Base-by-base conservation (phyloP, 306 rosid genomes). In the Fragaria ananassa region DNA sequence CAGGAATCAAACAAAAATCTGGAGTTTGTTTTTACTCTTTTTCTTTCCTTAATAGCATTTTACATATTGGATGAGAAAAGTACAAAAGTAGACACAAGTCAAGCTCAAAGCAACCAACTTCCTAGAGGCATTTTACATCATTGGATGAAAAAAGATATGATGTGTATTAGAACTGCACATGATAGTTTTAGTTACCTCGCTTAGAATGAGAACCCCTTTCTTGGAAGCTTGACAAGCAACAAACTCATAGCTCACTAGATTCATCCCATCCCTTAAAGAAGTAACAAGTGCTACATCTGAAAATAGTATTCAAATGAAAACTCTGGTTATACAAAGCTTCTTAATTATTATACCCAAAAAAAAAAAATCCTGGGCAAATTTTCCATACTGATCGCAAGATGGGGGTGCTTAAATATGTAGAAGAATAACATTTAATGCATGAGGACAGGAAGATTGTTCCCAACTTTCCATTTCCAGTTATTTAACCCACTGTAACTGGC, bases 221-320 rank as follows among this genome's bases (percentile, higher is more conserved):
- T 90, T 92, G 79, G 91, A 87, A 75, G 91, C 97, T 89, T 95
- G 97, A 74, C 98, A 95, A 4, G 97, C 96, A 62, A 95, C 97
- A 82, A 84, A 92, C 87, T 95, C 98, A 74, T 95, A 95, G 85
- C 98, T 95, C 78, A 92, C 98, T 74, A 95, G 98, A 84, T 95
- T 95, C 98, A 95, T 92, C 80, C 98, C 98, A 76, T 95, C 98
- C 85, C 98, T 95, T 72, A 92, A 80, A 65, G 98, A 95, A 75
- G 98, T 95, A 64, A 95, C 96, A 41, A 95, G 95, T 10, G 98
- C 98, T 60, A 95, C 96, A 86, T 95, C 98, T 95, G 68, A 79
- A 79, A 76, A 70, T 61, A 57, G n/a, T 41, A 17, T 74, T 61
- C 67, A 81, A 80, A 49, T 57, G 17, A 27, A 73, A 56, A 73